Conservation (phyloP, 1,139 yeast species). For the Magnusiomyces ingens region DNA sequence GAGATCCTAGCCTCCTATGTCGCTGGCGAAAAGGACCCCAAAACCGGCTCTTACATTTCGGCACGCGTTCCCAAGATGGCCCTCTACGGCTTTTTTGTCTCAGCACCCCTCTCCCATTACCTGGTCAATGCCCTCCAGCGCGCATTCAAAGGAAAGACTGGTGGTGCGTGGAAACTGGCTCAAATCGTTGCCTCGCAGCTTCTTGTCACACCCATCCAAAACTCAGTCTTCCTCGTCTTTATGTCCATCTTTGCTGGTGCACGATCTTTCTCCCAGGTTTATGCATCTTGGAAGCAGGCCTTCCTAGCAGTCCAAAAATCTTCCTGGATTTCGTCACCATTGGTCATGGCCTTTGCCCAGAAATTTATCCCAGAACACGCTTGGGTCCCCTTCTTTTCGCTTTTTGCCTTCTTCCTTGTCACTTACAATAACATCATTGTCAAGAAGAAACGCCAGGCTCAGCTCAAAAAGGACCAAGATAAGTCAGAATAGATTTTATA, state of each 20-base stretch:
- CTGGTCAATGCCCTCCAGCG: constrained; percentile 31
- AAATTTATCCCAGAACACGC: constrained; percentile 61
- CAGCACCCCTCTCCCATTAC: constrained; percentile 70
- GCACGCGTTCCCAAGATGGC: constrained; percentile 58
- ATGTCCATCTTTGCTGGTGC: constrained; percentile 39
- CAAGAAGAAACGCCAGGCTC: constrained; percentile 39
- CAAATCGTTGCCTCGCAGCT: constrained; percentile 58
- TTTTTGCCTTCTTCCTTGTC: constrained; percentile 67
- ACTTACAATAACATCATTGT: constrained; percentile 69
- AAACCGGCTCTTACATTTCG: constrained; percentile 31
- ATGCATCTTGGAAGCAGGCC: constrained; percentile 43
- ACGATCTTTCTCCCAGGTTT: constrained; percentile 27
- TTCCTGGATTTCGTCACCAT: constrained; percentile 58
- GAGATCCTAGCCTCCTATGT: constrained; percentile 34
- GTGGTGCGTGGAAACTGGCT: constrained; percentile 38
- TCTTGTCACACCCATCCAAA: constrained; percentile 58
- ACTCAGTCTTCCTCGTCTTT: constrained; percentile 49
- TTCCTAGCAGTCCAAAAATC: constrained; percentile 53
- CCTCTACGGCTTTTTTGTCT: constrained; percentile 59
- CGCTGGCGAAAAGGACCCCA: constrained; percentile 35
- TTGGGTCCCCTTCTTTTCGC: constrained; percentile 80
- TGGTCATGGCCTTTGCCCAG: constrained; percentile 66
- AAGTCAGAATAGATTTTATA: constrained; percentile 11
- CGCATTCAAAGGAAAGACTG: constrained; percentile 31
- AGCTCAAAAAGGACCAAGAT: constrained; percentile 24